Evolutionary conservation across 2,329 filamentous ascomycete genomes (phyloP), one percentile per base, ranked within the genome.

Genomic region (Trichoderma afroharzianum): DNA sequence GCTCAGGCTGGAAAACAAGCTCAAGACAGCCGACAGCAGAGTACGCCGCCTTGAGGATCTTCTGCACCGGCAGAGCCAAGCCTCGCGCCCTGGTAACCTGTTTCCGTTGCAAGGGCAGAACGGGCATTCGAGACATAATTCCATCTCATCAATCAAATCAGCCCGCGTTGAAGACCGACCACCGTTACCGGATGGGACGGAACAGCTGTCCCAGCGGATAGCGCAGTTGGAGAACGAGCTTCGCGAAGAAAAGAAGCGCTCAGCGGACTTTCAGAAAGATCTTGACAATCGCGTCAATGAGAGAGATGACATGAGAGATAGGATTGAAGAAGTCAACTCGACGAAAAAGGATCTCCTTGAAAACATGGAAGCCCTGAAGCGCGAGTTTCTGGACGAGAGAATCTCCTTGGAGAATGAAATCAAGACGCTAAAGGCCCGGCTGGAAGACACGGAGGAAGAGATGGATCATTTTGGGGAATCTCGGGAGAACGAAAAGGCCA

Each of bases 321-420:
- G 91, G 76, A 88, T 97, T 73, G 90, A 96, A 74, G 95, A 98
- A 80, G 93, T 90, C 6, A 93, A 96, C 76, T 95, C 93, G 3
- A 98, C 93, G 1, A 99, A 99, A 81, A 92, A 93, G 76, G 96
- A 98, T 80, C 88, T 99, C 11, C 90, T 99, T 82, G 92, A 93
- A 74, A 99, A 99, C 78, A 93, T 99, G 83, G 94, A 98, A 78
- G 92, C 95, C 14, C 88, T 97, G 74, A 94, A 98, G 81, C 90
- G 90, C 30, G 96, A 98, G 77, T 98, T 97, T 75, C 86, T 92
- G 43, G 90, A 91, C 63, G 95, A 98, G 80, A 90, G 96, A 50
- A 93, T 92, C 77, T 92, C 91, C 11, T 85, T 98, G 0, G 93
- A 97, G 76, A 86, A 89, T 18, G 95, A 98, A 79, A 90, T 96